These are phyloP conservation scores for Pyrenophora teres DNA, from an alignment of 2,329 filamentous ascomycete genomes.

Conservation along the genomic window DNA sequence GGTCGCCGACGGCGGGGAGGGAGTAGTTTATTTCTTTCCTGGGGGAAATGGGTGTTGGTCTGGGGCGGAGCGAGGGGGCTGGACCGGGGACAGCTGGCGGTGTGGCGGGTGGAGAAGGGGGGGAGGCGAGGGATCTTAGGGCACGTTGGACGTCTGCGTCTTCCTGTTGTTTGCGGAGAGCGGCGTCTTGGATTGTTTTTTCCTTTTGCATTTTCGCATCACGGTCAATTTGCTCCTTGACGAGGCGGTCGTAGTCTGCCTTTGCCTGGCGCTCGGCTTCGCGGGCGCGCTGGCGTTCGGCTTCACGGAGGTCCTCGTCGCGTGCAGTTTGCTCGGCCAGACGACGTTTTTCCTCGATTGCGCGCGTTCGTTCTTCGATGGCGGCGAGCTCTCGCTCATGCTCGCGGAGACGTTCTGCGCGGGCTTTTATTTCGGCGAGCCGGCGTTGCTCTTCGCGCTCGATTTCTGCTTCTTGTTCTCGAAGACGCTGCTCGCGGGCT, in stretches of 20 bases:
- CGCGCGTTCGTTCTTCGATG: neutral
- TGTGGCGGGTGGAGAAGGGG: conserved; percentile 10
- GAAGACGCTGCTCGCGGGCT: neutral
- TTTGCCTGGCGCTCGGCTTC: conserved; percentile 3
- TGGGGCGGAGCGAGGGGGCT: conserved; percentile 11
- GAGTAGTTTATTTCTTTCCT: conserved; percentile 21
- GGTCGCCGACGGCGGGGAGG: conserved; percentile 20
- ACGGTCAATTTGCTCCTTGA: conserved; percentile 7
- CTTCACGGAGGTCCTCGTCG: no score
- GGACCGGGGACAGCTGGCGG: conserved; percentile 5
- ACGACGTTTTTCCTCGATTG: conserved; percentile 1
- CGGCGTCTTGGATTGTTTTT: conserved; percentile 15
- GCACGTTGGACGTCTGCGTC: conserved; percentile 12
- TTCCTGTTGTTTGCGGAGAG: conserved; percentile 7
- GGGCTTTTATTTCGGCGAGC: neutral
- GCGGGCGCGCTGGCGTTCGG: neutral
- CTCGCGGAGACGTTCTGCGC: neutral
- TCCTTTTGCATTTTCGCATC: conserved; percentile 16
- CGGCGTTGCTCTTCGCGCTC: conserved; percentile 2
- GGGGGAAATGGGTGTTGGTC: conserved; percentile 10
- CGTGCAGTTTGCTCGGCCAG: no score
- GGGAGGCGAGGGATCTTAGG: neutral
- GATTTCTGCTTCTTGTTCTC: no score
- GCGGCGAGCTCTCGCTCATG: neutral
- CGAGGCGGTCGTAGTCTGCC: conserved; percentile 10